Conservation (phyloP, 2,329 filamentous ascomycete genomes). For the Knoxdaviesia proteae region DNA sequence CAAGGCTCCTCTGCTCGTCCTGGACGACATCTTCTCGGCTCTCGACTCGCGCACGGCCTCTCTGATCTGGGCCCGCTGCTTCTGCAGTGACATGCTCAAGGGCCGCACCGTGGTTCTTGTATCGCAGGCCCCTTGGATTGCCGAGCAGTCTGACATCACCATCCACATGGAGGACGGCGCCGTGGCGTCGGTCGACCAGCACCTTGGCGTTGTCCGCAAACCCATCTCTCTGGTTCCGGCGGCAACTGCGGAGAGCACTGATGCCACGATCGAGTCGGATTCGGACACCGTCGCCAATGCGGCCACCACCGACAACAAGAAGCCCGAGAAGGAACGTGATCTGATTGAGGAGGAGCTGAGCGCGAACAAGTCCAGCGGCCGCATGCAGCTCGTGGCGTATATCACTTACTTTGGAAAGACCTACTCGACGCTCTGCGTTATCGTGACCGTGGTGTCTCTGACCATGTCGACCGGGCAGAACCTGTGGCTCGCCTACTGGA, state of each 20-base stretch:
- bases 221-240: slow-evolving; percentile 10
- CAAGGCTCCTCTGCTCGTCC: slow-evolving; percentile 28
- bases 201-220: slow-evolving; percentile 22
- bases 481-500: slow-evolving; percentile 29
- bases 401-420: slow-evolving; percentile 26
- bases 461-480: slow-evolving; percentile 3
- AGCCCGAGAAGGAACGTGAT: slow-evolving; percentile 1
- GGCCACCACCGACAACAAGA: background rate
- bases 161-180: slow-evolving; percentile 24
- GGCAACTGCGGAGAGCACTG: slow-evolving; percentile 10
- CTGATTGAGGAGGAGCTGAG: slow-evolving; percentile 5
- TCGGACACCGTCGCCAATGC: background rate
- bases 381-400: slow-evolving; percentile 12
- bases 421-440: slow-evolving; percentile 2
- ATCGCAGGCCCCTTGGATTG: slow-evolving; percentile 32
- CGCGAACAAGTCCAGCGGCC: slow-evolving; percentile 3
- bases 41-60: slow-evolving; percentile 37
- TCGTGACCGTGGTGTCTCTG: slow-evolving; percentile 2
- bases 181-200: slow-evolving; percentile 18
- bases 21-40: slow-evolving; percentile 39
- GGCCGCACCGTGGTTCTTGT: slow-evolving; percentile 35
- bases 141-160: slow-evolving; percentile 26
- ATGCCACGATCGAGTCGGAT: background rate
- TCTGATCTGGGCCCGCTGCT: slow-evolving; percentile 33
- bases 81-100: slow-evolving; percentile 31